A percentile compares a stretch with the other conserved stretches of the same genome.
phyloP scores from a whole-genome alignment of 2,329 filamentous ascomycete genomes.

The Fusarium coicis region DNA sequence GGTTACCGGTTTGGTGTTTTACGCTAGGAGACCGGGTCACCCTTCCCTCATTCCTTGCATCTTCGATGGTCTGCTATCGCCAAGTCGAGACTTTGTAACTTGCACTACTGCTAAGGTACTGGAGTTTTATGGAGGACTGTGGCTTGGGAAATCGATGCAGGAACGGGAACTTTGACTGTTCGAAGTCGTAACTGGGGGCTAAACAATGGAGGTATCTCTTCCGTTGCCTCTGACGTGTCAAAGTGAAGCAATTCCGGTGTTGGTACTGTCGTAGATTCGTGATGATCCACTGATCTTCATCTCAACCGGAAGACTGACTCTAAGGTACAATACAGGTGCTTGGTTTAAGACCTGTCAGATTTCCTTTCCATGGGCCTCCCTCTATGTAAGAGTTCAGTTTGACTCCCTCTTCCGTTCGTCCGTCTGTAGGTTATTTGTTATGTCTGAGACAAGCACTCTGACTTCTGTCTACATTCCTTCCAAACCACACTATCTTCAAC shows the following conservation, averaged over 20 bases:
- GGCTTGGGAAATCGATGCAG: not conserved
- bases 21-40: not conserved
- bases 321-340: not conserved
- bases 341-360: too few species aligned
- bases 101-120: not conserved
- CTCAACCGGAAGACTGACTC: not conserved
- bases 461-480: slow-evolving; percentile 1
- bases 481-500: not conserved
- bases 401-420: not conserved
- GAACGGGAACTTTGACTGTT: not conserved
- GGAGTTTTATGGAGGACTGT: not conserved
- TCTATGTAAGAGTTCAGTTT: not conserved
- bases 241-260: not conserved
- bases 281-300: not conserved
- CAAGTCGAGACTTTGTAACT: slow-evolving; percentile 1
- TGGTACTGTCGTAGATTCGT: not conserved
- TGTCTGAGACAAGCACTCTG: not conserved
- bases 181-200: not conserved
- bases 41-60: not conserved
- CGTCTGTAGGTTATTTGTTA: too few species aligned
- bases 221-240: not conserved
- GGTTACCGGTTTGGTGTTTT: not conserved
- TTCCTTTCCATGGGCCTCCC: too few species aligned
- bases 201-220: not conserved
- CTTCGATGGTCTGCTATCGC: not conserved